These are phyloP conservation scores for Lotmaria passim DNA, from an alignment of 208 protist species.

Conservation along the genomic window DNA sequence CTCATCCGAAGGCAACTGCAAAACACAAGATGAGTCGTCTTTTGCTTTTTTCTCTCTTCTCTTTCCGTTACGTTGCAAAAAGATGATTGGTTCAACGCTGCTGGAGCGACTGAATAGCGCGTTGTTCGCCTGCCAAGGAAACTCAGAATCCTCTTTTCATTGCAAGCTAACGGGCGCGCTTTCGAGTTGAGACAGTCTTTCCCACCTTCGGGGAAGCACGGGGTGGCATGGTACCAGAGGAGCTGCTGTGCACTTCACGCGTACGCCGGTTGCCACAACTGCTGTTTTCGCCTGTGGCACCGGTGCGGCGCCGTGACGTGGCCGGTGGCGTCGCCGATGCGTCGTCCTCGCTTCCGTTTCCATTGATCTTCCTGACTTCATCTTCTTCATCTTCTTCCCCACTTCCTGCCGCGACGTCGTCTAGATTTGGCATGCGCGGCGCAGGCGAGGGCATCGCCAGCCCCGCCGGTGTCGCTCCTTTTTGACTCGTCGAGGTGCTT, in stretches of 20 bases:
- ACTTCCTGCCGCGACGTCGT: background rate
- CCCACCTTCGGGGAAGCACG: background rate
- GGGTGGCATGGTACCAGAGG: background rate
- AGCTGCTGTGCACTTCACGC: background rate
- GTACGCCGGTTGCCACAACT: background rate
- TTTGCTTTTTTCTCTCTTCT: too few relatives aligned
- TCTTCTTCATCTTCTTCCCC: background rate
- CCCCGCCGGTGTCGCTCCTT: background rate
- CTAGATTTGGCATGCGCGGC: slow-evolving; percentile 7
- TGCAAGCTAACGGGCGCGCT: too few relatives aligned
- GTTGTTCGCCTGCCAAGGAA: too few relatives aligned
- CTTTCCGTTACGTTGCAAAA: too few relatives aligned
- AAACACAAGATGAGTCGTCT: too few relatives aligned
- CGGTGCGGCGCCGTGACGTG: slow-evolving; percentile 3
- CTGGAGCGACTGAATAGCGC: too few relatives aligned
- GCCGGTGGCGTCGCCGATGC: background rate
- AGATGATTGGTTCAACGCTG: too few relatives aligned
- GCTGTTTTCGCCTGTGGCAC: background rate
- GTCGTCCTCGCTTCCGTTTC: background rate
- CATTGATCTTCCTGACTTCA: background rate
- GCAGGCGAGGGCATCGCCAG: slow-evolving; percentile 8
- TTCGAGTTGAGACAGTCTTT: background rate
- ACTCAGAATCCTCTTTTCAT: too few relatives aligned
- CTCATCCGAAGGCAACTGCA: too few relatives aligned
- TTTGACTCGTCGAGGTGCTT: background rate